Percentiles rank a stretch among this genome's conserved stretches.
phyloP scores from a whole-genome alignment of 371 early-diverging fungal species.

The Lichtheimia corymbifera region DNA sequence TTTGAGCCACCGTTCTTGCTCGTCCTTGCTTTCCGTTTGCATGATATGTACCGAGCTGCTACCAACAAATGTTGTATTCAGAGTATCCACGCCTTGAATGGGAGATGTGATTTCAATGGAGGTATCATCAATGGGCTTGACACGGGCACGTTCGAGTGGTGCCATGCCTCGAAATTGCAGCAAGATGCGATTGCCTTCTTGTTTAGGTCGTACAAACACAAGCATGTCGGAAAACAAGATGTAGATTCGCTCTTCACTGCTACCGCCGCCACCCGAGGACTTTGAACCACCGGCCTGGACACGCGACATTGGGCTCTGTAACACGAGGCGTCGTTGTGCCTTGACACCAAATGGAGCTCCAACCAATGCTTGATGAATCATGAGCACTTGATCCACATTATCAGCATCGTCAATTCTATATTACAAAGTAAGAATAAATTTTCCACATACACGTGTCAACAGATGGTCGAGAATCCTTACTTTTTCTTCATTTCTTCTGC shows the following conservation, averaged over 20 bases:
- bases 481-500: constrained; percentile 27
- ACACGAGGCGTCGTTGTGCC: constrained; percentile 33
- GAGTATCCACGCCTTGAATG: constrained; percentile 27
- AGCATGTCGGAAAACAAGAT: constrained; percentile 33
- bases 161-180: constrained; percentile 28
- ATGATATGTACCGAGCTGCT: constrained; percentile 23
- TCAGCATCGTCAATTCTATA: constrained; percentile 31
- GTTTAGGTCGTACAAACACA: constrained; percentile 28
- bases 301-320: constrained; percentile 23
- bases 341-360: constrained; percentile 39
- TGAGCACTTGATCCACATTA: constrained; percentile 42
- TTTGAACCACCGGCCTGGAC: not conserved
- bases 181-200: constrained; percentile 19
- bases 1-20: constrained; percentile 26
- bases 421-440: too few relatives aligned
- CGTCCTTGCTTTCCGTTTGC: constrained; percentile 18
- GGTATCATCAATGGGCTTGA: constrained; percentile 11
- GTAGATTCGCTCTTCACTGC: constrained; percentile 21
- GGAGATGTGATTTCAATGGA: constrained; percentile 30
- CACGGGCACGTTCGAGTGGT: constrained; percentile 24
- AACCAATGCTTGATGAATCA: constrained; percentile 28
- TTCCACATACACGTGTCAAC: not conserved
- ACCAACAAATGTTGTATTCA: constrained; percentile 28
- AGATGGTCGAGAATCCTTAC: constrained; percentile 11
- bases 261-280: not conserved